Percentiles rank a stretch among this genome's conserved stretches.
Conservation (phyloP, 75 land plant species). For the Pinus tabuliformis region DNA sequence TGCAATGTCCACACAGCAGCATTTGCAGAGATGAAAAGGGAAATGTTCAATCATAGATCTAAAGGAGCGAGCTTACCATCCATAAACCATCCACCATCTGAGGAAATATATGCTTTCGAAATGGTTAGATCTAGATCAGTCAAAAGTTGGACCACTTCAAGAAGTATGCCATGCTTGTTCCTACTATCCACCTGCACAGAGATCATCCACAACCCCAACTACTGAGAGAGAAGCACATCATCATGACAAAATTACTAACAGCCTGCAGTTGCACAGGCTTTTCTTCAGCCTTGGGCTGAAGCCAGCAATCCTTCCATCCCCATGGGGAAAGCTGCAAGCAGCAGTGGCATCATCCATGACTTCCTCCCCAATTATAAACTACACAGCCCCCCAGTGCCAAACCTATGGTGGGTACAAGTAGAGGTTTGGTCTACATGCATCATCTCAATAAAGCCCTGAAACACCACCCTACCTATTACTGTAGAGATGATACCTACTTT, state of each 20-base stretch:
- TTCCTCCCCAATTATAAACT: neutral
- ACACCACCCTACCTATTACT: neutral
- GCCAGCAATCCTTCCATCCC: neutral
- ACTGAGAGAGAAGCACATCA: neutral
- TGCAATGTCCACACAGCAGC: too few relatives aligned
- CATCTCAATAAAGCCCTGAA: neutral
- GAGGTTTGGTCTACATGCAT: too few relatives aligned
- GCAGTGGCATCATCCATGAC: neutral
- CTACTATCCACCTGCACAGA: conserved; percentile 35
- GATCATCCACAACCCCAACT: neutral
- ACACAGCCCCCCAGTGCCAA: neutral
- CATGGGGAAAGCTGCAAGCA: neutral
- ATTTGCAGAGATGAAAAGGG: too few relatives aligned
- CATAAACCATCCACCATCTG: conserved; percentile 45
- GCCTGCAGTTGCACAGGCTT: neutral
- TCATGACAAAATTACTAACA: neutral
- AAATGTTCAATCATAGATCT: neutral
- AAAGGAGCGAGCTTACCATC: conserved; percentile 22
- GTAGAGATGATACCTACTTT: neutral
- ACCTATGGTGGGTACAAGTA: too few relatives aligned
- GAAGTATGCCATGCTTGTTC: conserved; percentile 36
- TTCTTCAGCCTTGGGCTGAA: neutral
- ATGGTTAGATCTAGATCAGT: conserved; percentile 41
- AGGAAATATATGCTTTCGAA: conserved; percentile 35
- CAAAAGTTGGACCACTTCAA: conserved; percentile 42